Percentiles rank a stretch among this genome's conserved stretches.
phyloP scores from a whole-genome alignment of 148 eudicot species.

The Amaranthus cruentus region DNA sequence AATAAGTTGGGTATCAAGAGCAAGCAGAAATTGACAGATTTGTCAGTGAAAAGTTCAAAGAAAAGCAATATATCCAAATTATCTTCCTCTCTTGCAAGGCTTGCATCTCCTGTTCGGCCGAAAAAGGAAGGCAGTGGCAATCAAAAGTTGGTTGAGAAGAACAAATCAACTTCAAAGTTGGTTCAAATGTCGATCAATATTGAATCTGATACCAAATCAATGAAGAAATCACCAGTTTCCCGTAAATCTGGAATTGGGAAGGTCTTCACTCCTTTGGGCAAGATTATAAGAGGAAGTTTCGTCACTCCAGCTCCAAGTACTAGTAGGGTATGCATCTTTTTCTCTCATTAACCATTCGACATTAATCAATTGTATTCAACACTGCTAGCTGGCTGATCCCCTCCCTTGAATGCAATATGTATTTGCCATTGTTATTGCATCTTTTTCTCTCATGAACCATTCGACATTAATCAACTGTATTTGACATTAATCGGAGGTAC shows the following conservation, averaged over 20 bases:
- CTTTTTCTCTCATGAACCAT: not conserved
- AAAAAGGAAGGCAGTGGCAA: slow-evolving; percentile 26
- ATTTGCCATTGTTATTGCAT: not conserved
- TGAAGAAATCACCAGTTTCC: slow-evolving; percentile 33
- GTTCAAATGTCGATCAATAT: slow-evolving; percentile 44
- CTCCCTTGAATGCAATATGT: not conserved
- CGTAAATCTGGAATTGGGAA: slow-evolving; percentile 36
- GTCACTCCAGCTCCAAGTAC: slow-evolving; percentile 38
- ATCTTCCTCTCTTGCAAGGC: slow-evolving; percentile 31
- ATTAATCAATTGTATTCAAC: not conserved
- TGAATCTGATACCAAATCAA: slow-evolving; percentile 22
- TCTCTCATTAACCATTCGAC: not conserved
- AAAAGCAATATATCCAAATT: slow-evolving; percentile 32
- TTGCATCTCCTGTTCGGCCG: slow-evolving; percentile 23
- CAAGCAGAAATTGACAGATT: slow-evolving; percentile 31
- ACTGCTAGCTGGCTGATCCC: not conserved
- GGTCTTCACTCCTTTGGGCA: slow-evolving; percentile 35
- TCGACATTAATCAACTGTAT: no score
- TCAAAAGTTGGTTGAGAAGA: slow-evolving; percentile 28
- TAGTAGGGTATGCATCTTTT: slow-evolving; percentile 39
- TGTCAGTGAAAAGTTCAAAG: slow-evolving; percentile 23
- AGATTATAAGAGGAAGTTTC: slow-evolving; percentile 36
- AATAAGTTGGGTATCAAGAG: slow-evolving; percentile 25
- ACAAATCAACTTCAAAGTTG: slow-evolving; percentile 28
- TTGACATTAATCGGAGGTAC: not conserved